A percentile compares a stretch with the other conserved stretches of the same genome.
Conservation (phyloP, 148 eudicot species). For the Fagopyrum esculentum region DNA sequence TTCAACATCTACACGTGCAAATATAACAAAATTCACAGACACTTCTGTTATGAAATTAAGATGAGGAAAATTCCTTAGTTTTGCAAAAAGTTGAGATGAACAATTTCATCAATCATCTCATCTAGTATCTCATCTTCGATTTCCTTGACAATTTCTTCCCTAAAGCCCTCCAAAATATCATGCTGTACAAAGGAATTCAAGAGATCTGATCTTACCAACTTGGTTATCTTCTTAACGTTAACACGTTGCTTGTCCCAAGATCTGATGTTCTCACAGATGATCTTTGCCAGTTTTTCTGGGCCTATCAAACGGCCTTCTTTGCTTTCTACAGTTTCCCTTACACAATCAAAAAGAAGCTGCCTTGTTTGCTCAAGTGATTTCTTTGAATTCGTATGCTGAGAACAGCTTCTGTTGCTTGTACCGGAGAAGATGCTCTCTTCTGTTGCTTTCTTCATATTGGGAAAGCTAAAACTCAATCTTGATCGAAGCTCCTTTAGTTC, state of each 20-base stretch:
- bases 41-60: not conserved
- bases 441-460: constrained; percentile 13
- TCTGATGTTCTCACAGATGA: constrained; percentile 33
- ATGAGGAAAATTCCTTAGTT: not conserved
- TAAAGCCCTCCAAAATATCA: constrained; percentile 19
- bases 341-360: constrained; percentile 54
- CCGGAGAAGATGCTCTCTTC: constrained; percentile 24
- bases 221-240: constrained; percentile 26
- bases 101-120: constrained; percentile 37
- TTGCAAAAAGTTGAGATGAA: constrained; percentile 8
- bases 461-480: constrained; percentile 12
- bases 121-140: constrained; percentile 49
- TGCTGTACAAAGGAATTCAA: constrained; percentile 21
- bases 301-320: constrained; percentile 26
- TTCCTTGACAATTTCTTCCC: constrained; percentile 24
- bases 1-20: not conserved
- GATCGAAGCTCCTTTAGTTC: not conserved
- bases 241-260: constrained; percentile 35
- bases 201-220: constrained; percentile 28
- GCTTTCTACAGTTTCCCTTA: constrained; percentile 43
- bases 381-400: constrained; percentile 27
- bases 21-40: not conserved
- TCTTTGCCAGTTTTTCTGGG: constrained; percentile 36
- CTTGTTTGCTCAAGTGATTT: constrained; percentile 36
- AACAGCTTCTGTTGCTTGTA: not conserved